Evolutionary conservation across 2,329 filamentous ascomycete genomes (phyloP).

Genomic region (Venturia asperata): DNA sequence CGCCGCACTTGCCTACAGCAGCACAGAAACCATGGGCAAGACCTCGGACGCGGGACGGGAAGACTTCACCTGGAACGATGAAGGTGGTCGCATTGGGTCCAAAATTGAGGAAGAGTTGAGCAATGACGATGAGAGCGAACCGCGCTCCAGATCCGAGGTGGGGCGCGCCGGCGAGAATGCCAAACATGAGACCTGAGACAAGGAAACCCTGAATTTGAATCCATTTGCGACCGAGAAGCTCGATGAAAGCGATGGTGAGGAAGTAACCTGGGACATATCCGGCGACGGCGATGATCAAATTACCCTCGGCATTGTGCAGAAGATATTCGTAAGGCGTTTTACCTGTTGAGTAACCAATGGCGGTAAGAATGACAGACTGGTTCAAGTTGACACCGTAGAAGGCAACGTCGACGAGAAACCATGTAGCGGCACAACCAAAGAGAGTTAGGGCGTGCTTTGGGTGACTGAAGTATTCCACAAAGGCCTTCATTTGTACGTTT

Average conservation of each 20-base stretch:
- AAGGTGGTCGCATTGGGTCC: slow-evolving; percentile 33
- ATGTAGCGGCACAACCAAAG: slow-evolving; percentile 24
- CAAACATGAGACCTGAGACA: slow-evolving; percentile 25
- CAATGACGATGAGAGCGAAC: slow-evolving; percentile 27
- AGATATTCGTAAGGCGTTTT: slow-evolving; percentile 29
- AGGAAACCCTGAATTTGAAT: slow-evolving; percentile 25
- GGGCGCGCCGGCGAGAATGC: slow-evolving; percentile 28
- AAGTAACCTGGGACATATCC: slow-evolving; percentile 29
- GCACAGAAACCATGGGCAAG: slow-evolving; percentile 34
- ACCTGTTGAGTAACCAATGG: slow-evolving; percentile 30
- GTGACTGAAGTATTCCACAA: slow-evolving; percentile 27
- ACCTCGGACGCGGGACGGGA: slow-evolving; percentile 33
- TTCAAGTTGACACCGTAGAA: slow-evolving; percentile 34
- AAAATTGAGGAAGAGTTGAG: slow-evolving; percentile 28
- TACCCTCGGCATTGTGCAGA: slow-evolving; percentile 31
- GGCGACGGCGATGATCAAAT: slow-evolving; percentile 30
- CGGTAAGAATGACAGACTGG: slow-evolving; percentile 29
- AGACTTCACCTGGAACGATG: slow-evolving; percentile 34
- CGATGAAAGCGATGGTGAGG: slow-evolving; percentile 26
- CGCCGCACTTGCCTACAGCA: slow-evolving; percentile 32
- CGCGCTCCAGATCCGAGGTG: slow-evolving; percentile 26
- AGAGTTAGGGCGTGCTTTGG: slow-evolving; percentile 19
- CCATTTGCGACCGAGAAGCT: slow-evolving; percentile 24
- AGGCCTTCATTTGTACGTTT: slow-evolving; percentile 27
- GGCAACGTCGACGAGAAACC: slow-evolving; percentile 32